These are phyloP conservation scores for Collybiopsis luxurians DNA, from an alignment of 768 basidiomycete genomes.

Conservation along the genomic window DNA sequence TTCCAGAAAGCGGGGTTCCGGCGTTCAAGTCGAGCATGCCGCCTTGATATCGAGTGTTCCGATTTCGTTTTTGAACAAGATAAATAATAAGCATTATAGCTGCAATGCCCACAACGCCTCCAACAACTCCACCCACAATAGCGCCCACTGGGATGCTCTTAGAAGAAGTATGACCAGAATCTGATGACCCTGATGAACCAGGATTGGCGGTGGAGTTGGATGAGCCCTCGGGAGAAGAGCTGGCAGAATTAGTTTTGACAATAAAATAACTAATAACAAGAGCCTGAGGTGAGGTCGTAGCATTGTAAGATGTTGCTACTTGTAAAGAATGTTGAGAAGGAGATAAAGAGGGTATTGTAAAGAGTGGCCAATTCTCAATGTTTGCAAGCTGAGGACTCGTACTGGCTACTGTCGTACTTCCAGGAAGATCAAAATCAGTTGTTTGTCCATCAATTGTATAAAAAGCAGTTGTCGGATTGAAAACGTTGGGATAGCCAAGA, in stretches of 20 bases:
- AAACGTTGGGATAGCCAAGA: background rate
- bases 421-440: background rate
- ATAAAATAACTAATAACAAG: background rate
- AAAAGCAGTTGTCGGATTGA: background rate
- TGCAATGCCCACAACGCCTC: background rate
- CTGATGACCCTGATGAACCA: background rate
- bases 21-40: too few relatives aligned
- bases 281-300: background rate
- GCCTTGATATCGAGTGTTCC: too few relatives aligned
- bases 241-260: background rate
- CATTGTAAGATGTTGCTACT: background rate
- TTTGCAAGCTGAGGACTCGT: background rate
- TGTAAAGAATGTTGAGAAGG: background rate
- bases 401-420: background rate
- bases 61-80: too few relatives aligned
- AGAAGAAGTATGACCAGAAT: background rate
- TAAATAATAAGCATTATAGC: background rate
- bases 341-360: background rate
- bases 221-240: background rate
- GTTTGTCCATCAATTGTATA: background rate
- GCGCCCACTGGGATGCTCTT: background rate
- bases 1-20: too few relatives aligned
- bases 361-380: background rate
- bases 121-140: background rate
- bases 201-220: background rate